Base-by-base conservation (phyloP, 768 basidiomycete species). In the button mushroom (Agaricus bisporus) region DNA sequence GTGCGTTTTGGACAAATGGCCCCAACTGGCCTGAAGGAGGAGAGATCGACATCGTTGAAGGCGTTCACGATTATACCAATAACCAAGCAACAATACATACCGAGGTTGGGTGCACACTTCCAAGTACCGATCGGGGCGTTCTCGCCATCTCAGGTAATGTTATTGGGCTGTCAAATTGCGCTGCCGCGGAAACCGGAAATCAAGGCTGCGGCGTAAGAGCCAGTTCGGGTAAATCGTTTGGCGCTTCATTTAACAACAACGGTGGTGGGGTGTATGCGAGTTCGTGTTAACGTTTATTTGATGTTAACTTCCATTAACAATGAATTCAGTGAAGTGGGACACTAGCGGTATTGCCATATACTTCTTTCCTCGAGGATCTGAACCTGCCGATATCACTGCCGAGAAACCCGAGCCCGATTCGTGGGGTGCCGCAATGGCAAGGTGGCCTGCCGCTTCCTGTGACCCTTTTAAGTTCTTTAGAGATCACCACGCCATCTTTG, bases 241-340 rank as follows among this genome's bases (percentile, higher is more conserved):
- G 94, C n/a, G 67, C 76, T n/a, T 81, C 74, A 11, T 98, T 95
- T 74, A 98, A 98, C 67, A 66, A 64, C n/a, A 84, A 78, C 59
- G 82, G 83, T 9, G 94, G 94, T 42, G 94, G 94, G 60, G 87
- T 92, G 48, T 95, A 92, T 70, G 88, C 88, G 48, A 91, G 91
- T 93, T 63, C 67, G 89, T 80, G n/a, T 20, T 50, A 29, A 11
- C 26, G 6, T 42, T 47, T 54, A 43, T 43, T 17, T 49, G 4
- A 38, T 26, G 12, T 46, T 52, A 14, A 53, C 49, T 59, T 38
- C 14, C 51, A 49, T 8, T 49, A 37, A 39, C 44, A 7, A 46
- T 41, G 17, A 38, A 32, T 48, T n/a, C 61, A 86, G 81, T 87
- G 85, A 76, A 78, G 64, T 94, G 91, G 91, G 83, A 85, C 65